These are phyloP conservation scores for Dactylellina sp. DNA, from an alignment of 2,329 filamentous ascomycete species.

Conservation along the genomic window DNA sequence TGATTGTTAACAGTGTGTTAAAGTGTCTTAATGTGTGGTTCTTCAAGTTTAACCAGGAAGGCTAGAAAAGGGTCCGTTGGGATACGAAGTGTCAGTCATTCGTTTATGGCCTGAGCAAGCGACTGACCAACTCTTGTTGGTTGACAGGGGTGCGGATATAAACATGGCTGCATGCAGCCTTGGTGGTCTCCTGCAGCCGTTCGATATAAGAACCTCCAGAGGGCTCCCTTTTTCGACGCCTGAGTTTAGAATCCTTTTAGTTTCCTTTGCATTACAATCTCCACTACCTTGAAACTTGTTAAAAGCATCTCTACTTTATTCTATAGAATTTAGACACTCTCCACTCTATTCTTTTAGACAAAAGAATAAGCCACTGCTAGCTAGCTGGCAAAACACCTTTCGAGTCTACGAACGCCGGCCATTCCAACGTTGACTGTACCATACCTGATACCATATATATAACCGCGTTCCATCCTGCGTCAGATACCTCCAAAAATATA, in stretches of 20 bases:
- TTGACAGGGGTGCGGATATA: constrained; percentile 17
- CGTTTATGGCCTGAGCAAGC: constrained; percentile 52
- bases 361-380: background rate
- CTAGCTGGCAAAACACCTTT: background rate
- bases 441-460: background rate
- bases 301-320: constrained; percentile 3
- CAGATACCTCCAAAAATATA: background rate
- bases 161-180: constrained; percentile 25
- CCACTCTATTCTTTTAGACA: background rate
- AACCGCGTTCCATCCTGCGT: background rate
- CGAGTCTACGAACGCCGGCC: background rate
- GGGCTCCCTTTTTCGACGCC: background rate
- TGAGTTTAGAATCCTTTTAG: background rate
- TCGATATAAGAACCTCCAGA: constrained; percentile 19
- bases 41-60: no score
- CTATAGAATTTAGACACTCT: background rate
- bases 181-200: background rate
- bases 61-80: constrained; percentile 20
- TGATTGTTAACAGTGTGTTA: no score
- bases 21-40: no score
- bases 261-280: constrained; percentile 3
- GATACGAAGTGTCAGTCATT: constrained; percentile 45
- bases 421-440: background rate
- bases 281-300: background rate
- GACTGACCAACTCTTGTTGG: background rate